Evolutionary conservation across 768 basidiomycete species (phyloP).

Genomic region (Austroboletus eburneus): DNA sequence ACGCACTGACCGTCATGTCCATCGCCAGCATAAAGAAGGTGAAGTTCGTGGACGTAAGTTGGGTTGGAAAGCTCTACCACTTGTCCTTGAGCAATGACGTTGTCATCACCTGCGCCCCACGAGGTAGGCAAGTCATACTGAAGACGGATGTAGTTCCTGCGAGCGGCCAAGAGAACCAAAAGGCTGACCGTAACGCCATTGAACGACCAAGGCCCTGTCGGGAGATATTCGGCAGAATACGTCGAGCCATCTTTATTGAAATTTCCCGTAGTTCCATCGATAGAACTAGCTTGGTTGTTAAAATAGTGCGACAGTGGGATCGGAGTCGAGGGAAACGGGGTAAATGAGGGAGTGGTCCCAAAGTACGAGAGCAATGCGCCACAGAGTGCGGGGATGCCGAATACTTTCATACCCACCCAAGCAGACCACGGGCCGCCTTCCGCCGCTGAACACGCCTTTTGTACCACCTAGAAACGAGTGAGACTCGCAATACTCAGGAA

Average conservation of each 20-base stretch:
- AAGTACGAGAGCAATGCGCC: constrained; percentile 19
- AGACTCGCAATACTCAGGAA: no score
- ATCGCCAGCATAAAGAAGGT: constrained; percentile 46
- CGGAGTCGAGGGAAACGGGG: constrained; percentile 30
- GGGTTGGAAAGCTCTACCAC: constrained; percentile 30
- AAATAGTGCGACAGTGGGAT: constrained; percentile 31
- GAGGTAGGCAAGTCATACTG: constrained; percentile 41
- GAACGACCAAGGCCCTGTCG: constrained; percentile 35
- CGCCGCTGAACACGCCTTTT: constrained; percentile 7
- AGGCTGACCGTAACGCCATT: constrained; percentile 37
- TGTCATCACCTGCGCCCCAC: constrained; percentile 43
- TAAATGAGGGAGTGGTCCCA: constrained; percentile 10
- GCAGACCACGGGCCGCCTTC: constrained; percentile 8
- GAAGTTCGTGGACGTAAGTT: constrained; percentile 43
- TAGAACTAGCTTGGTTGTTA: constrained; percentile 43
- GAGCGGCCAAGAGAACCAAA: not conserved
- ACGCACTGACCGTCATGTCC: constrained; percentile 29
- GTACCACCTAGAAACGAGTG: constrained; percentile 3
- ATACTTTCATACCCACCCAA: constrained; percentile 5
- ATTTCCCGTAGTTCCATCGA: constrained; percentile 34
- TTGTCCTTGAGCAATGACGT: constrained; percentile 43
- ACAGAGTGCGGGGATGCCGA: constrained; percentile 22
- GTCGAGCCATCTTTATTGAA: constrained; percentile 40
- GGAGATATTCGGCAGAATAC: constrained; percentile 39
- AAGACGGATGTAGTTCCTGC: not conserved